phyloP scores from a whole-genome alignment of 1,139 yeast species.

The Hyphopichia pseudoburtonii region DNA sequence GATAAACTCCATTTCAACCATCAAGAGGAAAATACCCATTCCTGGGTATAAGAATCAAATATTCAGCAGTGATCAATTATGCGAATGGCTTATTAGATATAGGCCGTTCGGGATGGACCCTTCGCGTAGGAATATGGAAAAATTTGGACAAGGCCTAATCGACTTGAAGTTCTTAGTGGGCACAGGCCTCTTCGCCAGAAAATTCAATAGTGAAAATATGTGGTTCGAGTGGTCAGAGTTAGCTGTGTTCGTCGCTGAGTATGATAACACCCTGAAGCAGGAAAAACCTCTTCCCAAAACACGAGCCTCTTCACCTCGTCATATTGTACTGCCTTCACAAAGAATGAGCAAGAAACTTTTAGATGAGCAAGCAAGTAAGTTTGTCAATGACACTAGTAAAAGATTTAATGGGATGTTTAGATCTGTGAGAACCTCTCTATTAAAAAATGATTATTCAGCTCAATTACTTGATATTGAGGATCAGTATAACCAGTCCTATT shows the following conservation, averaged over 20 bases:
- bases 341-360: constrained; percentile 8
- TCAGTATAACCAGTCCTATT: constrained; percentile 32
- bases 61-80: constrained; percentile 41
- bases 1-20: constrained; percentile 25
- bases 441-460: constrained; percentile 33
- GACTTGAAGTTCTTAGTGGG: constrained; percentile 36
- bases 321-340: constrained; percentile 3
- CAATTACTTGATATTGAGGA: constrained; percentile 28
- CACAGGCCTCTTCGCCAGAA: constrained; percentile 33
- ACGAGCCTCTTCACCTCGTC: neutral
- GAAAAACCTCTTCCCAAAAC: constrained; percentile 3
- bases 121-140: constrained; percentile 38
- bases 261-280: constrained; percentile 4
- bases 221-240: constrained; percentile 51
- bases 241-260: constrained; percentile 23
- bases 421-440: constrained; percentile 28
- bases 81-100: constrained; percentile 26
- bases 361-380: constrained; percentile 20
- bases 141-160: constrained; percentile 42
- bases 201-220: constrained; percentile 44
- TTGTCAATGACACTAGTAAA: constrained; percentile 29
- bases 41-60: constrained; percentile 44
- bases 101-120: constrained; percentile 39
- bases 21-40: constrained; percentile 35
- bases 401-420: constrained; percentile 32